Percentiles rank a stretch among this genome's conserved stretches.
phyloP scores from a whole-genome alignment of 345 rosid species.

The Chamaenerion angustifolium region DNA sequence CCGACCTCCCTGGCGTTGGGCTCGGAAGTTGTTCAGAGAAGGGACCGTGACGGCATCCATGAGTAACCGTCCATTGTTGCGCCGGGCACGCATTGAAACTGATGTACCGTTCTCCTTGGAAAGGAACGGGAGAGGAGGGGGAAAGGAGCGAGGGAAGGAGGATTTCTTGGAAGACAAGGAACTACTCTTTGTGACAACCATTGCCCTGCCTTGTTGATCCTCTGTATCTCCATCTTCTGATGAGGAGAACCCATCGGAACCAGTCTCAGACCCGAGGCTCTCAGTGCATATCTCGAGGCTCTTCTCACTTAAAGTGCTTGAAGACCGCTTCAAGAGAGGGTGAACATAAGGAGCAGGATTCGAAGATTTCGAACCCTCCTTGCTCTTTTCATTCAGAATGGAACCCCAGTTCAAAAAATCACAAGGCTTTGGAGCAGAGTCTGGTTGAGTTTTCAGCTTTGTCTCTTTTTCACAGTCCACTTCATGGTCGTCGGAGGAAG shows the following conservation, averaged over 20 bases:
- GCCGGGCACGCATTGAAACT: conserved; percentile 53
- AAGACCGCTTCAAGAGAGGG: conserved; percentile 48
- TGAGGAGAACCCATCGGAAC: conserved; percentile 66
- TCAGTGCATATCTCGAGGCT: conserved; percentile 91
- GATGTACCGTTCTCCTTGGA: conserved; percentile 37
- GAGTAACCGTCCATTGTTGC: conserved; percentile 78
- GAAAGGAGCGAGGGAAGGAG: conserved; percentile 33
- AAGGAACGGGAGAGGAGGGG: conserved; percentile 74
- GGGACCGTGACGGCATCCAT: conserved; percentile 79
- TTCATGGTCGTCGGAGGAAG: conserved; percentile 10
- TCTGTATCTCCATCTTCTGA: conserved; percentile 41
- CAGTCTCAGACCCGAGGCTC: conserved; percentile 99
- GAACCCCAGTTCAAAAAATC: no score
- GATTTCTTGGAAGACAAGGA: conserved; percentile 13
- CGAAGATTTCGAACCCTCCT: conserved; percentile 13
- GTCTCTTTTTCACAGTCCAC: conserved; percentile 9
- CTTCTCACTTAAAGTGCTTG: conserved; percentile 50
- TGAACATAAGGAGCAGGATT: conserved; percentile 58
- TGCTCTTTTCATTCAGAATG: conserved; percentile 12
- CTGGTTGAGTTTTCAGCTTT: no score
- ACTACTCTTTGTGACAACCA: conserved; percentile 5
- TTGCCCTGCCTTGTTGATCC: conserved; percentile 18
- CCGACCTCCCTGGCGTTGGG: conserved; percentile 70
- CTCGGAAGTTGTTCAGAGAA: conserved; percentile 51
- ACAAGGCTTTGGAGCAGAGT: no score